Base-by-base conservation (phyloP, 345 rosid species). In the Aethionema arabicum region DNA sequence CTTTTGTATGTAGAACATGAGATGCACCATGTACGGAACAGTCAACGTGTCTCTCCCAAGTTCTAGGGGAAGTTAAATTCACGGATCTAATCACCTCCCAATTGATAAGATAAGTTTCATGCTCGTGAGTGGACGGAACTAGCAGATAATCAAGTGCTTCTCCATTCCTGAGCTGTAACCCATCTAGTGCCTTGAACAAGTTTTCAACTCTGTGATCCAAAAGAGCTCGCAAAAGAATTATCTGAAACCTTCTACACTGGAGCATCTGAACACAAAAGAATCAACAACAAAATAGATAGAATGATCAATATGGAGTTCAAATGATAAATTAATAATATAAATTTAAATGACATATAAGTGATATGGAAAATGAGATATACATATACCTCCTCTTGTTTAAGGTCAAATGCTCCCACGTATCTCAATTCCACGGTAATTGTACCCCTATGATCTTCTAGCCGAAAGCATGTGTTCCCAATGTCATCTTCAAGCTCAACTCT, bases 171-270 rank as follows among this genome's bases (percentile, higher is more conserved):
- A 33, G 52, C 31, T 64, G 70, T 42, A 70, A 38, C 48, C 76
- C 72, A 43, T 66, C 45, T 40, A 80, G 65, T 42, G 59, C 68
- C 56, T 76, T 77, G 8, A 32, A 6, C 72, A 85, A 31, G 42
- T 82, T 84, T 30, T 76, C 66, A 5, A 67, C 27, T 56, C 10
- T 72, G 43, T 39, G 84, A 52, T 82, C 78, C 69, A 80, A 42
- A 47, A 92, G 87, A 76, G 81, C 73, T 66, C 77, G 75, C 48
- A 89, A 65, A 77, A 92, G 66, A 49, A 80, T 78, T 41, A 71
- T 56, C 56, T 84, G 91, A 69, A 93, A 93, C 77, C 58, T 80
- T 80, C 79, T 82, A 75, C 95, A 85, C 59, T 65, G 4, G 67
- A 66, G 51, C 39, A 83, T 87, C 97, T 92, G 82, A 32, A 35